These are phyloP conservation scores for Lepiota subincarnata DNA, from an alignment of 768 basidiomycete genomes.

Conservation along the genomic window DNA sequence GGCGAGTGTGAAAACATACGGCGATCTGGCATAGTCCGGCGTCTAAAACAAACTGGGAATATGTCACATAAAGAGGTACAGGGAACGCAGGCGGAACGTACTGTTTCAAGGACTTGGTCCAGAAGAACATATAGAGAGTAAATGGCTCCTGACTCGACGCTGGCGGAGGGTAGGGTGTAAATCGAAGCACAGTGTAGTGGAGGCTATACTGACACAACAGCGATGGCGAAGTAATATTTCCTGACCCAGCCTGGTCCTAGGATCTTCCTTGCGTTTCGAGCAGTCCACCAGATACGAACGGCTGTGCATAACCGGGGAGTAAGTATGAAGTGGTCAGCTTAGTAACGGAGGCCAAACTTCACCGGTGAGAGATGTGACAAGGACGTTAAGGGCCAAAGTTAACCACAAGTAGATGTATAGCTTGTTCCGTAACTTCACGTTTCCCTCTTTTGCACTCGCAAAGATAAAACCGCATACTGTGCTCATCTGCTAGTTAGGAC, in stretches of 20 bases:
- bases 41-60: constrained; percentile 12
- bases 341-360: neutral
- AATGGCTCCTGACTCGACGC: constrained; percentile 34
- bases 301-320: constrained; percentile 17
- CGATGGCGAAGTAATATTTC: constrained; percentile 28
- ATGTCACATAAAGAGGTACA: too few relatives aligned
- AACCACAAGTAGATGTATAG: constrained; percentile 29
- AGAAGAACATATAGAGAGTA: constrained; percentile 22
- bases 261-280: constrained; percentile 21
- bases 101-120: too few relatives aligned
- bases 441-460: constrained; percentile 5
- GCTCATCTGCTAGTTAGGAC: too few relatives aligned
- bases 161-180: constrained; percentile 5
- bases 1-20: too few relatives aligned
- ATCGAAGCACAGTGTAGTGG: neutral
- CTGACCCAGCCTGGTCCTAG: constrained; percentile 24
- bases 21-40: constrained; percentile 22
- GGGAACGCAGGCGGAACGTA: too few relatives aligned
- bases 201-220: constrained; percentile 28
- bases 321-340: neutral
- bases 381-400: constrained; percentile 30
- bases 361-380: constrained; percentile 32
- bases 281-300: constrained; percentile 32
- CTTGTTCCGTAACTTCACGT: neutral
- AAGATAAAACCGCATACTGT: constrained; percentile 19